These are phyloP conservation scores for Sphaerulina vaccinii DNA, from an alignment of 2,329 filamentous ascomycete genomes.

Conservation along the genomic window DNA sequence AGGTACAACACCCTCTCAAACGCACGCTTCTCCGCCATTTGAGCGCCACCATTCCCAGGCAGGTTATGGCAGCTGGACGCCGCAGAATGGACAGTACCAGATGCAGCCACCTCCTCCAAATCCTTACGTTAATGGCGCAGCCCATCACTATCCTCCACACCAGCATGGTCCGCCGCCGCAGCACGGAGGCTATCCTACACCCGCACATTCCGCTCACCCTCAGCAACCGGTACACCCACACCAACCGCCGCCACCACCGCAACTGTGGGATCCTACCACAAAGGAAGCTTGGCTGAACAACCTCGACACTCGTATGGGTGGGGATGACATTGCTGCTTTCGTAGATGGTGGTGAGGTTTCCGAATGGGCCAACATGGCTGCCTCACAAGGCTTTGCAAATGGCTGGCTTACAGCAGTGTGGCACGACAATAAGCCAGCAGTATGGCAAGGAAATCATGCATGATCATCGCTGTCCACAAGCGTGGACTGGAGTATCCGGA, in stretches of 20 bases:
- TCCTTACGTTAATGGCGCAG: constrained; percentile 24
- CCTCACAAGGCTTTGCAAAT: constrained; percentile 23
- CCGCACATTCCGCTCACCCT: constrained; percentile 11
- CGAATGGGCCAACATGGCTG: constrained; percentile 35
- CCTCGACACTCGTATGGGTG: constrained; percentile 39
- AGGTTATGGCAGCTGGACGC: constrained; percentile 25
- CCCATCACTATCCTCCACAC: constrained; percentile 16
- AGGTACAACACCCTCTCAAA: constrained; percentile 29
- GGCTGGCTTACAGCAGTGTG: constrained; percentile 36
- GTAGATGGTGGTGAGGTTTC: constrained; percentile 40
- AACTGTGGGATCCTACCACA: constrained; percentile 29
- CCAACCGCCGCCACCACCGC: constrained; percentile 16
- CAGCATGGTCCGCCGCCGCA: constrained; percentile 13
- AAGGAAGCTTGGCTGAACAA: constrained; percentile 39
- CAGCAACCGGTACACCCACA: constrained; percentile 13
- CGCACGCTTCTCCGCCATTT: constrained; percentile 29
- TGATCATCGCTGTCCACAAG: no score
- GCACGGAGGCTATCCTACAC: constrained; percentile 17
- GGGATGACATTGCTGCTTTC: constrained; percentile 44
- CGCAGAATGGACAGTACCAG: constrained; percentile 24
- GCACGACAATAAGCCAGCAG: no score
- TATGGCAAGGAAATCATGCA: constrained; percentile 15
- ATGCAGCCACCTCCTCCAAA: constrained; percentile 26
- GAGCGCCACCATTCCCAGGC: constrained; percentile 21
- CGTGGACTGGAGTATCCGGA: no score